Base-by-base conservation (phyloP, 345 rosid genomes). In the Rubroshorea leprosula region DNA sequence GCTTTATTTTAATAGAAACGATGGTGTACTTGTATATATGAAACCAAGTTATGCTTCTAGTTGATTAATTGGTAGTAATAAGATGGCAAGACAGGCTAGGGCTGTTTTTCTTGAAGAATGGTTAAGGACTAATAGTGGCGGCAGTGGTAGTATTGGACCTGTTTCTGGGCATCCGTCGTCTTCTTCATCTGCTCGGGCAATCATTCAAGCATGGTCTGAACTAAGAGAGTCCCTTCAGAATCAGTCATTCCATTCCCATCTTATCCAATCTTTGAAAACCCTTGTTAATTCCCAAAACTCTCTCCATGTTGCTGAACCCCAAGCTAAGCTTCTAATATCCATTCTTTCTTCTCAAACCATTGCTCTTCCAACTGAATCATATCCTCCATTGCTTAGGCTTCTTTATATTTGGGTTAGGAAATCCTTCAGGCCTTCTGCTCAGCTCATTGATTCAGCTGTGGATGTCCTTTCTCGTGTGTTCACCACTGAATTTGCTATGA, bases 371-470 rank as follows among this genome's bases (percentile, higher is more conserved):
- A 55, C 57, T 9, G 88, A 93, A 70, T 71, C 91, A n/a, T 69
- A 69, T 62, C 80, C 88, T 44, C 76, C 78, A 60, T 74, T 80
- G 58, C 75, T 85, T 24, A 76, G 87, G 65, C 80, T 85, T 23
- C 87, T 93, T 62, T 93, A 93, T 68, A 62, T 87, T 64, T 87
- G 99, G 99, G 78, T 83, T 55, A 79, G 91, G 79, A 93, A 89
- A 58, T 80, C 96, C 1, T 78, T 85, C 52, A 78, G 85, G 62
- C 97, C 90, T 0, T 80, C 96, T 27, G 56, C 68, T 2, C 62
- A 15, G 0, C 81, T 87, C 44, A 71, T 89, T 74, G 89, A 78
- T 55, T 83, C 76, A 2, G 84, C 86, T 0, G 78, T 82, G 66
- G 82, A 74, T 67, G 81, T 77, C 16, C 66, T 89, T 50, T 70